Conservation (phyloP, 164 flowering plant genomes). For the Dillenia turbinata region DNA sequence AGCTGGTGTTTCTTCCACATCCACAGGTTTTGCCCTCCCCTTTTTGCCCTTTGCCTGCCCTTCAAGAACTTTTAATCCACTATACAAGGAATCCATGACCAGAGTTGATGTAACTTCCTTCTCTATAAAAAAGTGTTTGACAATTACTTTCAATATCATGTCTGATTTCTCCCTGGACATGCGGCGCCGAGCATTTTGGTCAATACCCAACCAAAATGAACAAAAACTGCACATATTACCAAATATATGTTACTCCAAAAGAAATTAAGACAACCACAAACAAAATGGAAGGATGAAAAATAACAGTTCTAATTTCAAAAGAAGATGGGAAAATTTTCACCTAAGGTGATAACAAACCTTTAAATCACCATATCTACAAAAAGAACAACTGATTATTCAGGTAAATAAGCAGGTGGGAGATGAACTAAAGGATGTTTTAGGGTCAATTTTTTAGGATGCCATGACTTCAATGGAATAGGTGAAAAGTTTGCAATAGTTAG, state of each 20-base stretch:
- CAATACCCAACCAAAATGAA: conserved; percentile 84
- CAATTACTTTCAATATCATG: conserved; percentile 74
- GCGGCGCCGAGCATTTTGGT: conserved; percentile 59
- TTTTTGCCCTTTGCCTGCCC: conserved; percentile 58
- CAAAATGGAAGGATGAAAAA: too few relatives aligned
- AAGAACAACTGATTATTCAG: too few relatives aligned
- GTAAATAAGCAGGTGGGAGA: too few relatives aligned
- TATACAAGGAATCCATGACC: conserved; percentile 96
- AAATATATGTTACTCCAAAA: background rate
- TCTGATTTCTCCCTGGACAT: conserved; percentile 87
- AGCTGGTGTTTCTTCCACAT: conserved; percentile 61
- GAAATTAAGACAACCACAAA: too few relatives aligned
- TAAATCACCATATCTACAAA: too few relatives aligned
- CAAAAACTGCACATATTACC: conserved; percentile 59
- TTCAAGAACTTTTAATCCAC: conserved; percentile 93
- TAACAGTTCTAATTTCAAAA: too few relatives aligned
- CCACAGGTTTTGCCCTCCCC: conserved; percentile 39
- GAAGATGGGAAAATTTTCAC: too few relatives aligned
- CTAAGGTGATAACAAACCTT: too few relatives aligned
- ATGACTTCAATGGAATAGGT: too few relatives aligned
- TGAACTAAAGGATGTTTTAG: too few relatives aligned
- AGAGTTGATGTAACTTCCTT: conserved; percentile 96
- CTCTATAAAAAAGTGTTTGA: conserved; percentile 87
- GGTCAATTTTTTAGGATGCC: too few relatives aligned
- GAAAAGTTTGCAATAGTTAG: too few relatives aligned